phyloP scores from a whole-genome alignment of 129 eudicot species.

The Lonicera japonica region DNA sequence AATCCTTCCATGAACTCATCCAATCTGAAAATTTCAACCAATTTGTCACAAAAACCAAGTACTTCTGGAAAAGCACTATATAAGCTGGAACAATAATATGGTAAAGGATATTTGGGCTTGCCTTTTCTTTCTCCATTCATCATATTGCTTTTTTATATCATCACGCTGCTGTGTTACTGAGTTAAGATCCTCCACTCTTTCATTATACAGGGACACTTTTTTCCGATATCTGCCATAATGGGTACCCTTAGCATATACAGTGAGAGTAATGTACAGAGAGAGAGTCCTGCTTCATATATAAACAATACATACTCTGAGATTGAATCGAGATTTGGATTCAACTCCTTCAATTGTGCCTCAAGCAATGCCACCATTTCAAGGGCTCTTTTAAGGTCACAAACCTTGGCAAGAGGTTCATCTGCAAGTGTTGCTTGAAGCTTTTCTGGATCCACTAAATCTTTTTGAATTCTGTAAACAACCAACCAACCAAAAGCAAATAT shows the following conservation, averaged over 20 bases:
- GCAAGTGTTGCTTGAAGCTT: slow-evolving; percentile 71
- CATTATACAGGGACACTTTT: slow-evolving; percentile 68
- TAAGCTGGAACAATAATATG: background rate
- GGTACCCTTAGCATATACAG: slow-evolving; percentile 4
- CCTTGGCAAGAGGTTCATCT: slow-evolving; percentile 49
- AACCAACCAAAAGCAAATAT: background rate
- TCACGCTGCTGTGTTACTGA: slow-evolving; percentile 73
- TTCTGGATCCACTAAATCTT: slow-evolving; percentile 84
- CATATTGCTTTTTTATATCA: slow-evolving; percentile 75
- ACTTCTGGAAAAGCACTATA: background rate
- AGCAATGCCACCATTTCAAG: slow-evolving; percentile 79
- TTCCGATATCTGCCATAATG: slow-evolving; percentile 53
- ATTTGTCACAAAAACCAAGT: background rate
- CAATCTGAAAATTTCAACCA: slow-evolving; percentile 43
- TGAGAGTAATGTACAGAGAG: background rate
- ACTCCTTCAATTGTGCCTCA: slow-evolving; percentile 91
- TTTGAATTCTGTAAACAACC: slow-evolving; percentile 51
- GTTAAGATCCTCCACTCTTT: slow-evolving; percentile 85
- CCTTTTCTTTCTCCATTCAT: slow-evolving; percentile 98
- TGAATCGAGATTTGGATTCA: slow-evolving; percentile 97
- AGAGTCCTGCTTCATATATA: background rate
- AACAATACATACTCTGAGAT: slow-evolving; percentile 70
- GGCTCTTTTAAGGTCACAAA: slow-evolving; percentile 65
- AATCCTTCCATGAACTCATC: slow-evolving; percentile 99
- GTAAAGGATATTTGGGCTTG: too few relatives aligned